phyloP scores from a whole-genome alignment of 1,139 yeast genomes.

The Candida gigantensis region DNA sequence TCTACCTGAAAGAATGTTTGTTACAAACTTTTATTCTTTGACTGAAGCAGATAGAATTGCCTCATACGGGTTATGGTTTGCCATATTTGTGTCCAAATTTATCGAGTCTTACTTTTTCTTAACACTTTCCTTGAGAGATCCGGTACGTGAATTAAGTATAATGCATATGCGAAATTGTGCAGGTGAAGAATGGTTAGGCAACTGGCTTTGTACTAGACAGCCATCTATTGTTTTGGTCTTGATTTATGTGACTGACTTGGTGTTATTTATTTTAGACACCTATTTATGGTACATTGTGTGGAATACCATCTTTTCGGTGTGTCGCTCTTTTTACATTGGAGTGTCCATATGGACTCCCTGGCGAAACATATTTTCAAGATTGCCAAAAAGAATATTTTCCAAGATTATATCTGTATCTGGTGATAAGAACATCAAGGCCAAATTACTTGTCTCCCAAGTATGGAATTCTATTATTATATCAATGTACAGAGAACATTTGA shows the following conservation, averaged over 20 bases:
- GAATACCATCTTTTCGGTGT: slow-evolving; percentile 52
- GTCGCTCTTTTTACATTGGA: slow-evolving; percentile 50
- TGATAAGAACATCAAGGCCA: slow-evolving; percentile 30
- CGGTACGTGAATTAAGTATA: slow-evolving; percentile 47
- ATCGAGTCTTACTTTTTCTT: slow-evolving; percentile 53
- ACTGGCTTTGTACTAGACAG: slow-evolving; percentile 39
- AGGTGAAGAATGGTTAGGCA: slow-evolving; percentile 48
- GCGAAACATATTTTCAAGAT: slow-evolving; percentile 52
- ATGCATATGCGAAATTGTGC: slow-evolving; percentile 43
- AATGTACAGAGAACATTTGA: slow-evolving; percentile 57
- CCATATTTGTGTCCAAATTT: slow-evolving; percentile 48
- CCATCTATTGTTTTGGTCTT: slow-evolving; percentile 39
- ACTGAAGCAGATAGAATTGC: slow-evolving; percentile 41
- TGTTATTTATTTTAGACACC: slow-evolving; percentile 53
- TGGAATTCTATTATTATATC: slow-evolving; percentile 58
- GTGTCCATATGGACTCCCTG: slow-evolving; percentile 60
- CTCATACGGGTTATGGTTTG: slow-evolving; percentile 49
- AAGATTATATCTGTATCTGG: slow-evolving; percentile 39
- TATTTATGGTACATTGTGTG: slow-evolving; percentile 58
- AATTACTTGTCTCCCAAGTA: slow-evolving; percentile 44
- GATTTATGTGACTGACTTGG: slow-evolving; percentile 43
- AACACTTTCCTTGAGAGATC: slow-evolving; percentile 49
- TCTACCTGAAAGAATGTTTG: slow-evolving; percentile 37
- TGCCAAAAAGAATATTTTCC: slow-evolving; percentile 52
- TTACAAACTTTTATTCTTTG: slow-evolving; percentile 36